Evolutionary conservation across 257 asterid genomes (phyloP).

Genomic region (Plantago elongata): DNA sequence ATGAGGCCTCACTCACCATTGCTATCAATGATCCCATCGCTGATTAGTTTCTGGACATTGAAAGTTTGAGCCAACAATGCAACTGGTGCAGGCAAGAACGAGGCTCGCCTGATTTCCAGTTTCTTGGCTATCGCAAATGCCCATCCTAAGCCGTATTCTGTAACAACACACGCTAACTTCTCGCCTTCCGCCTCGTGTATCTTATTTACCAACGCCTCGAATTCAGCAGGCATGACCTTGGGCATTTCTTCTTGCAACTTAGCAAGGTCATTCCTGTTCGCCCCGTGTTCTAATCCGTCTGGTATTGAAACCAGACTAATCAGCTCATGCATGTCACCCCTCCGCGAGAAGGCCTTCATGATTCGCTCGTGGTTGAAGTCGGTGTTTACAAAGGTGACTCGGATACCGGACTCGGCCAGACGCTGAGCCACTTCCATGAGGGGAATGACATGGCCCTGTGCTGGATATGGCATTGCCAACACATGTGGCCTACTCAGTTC

Average conservation of each 20-base stretch:
- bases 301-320: conserved; percentile 30
- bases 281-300: conserved; percentile 35
- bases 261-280: conserved; percentile 30
- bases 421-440: conserved; percentile 34
- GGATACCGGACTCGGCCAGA: conserved; percentile 28
- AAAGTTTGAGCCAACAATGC: neutral
- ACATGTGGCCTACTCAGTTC: conserved; percentile 33
- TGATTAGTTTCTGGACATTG: conserved; percentile 4
- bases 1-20: conserved; percentile 18
- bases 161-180: conserved; percentile 3
- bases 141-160: conserved; percentile 14
- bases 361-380: conserved; percentile 31
- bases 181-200: conserved; percentile 19
- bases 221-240: conserved; percentile 27
- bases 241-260: conserved; percentile 20
- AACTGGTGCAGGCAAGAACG: conserved; percentile 13
- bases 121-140: conserved; percentile 13
- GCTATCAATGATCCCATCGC: conserved; percentile 13
- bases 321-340: conserved; percentile 4
- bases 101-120: conserved; percentile 10
- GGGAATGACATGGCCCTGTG: conserved; percentile 47
- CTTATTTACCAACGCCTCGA: conserved; percentile 23
- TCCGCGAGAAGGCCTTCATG: conserved; percentile 16
- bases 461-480: conserved; percentile 38
- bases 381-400: conserved; percentile 35